Evolutionary conservation across 2,329 filamentous ascomycete genomes (phyloP), one percentile per base, ranked within the genome.

Genomic region (Arthrocladium fulminans): DNA sequence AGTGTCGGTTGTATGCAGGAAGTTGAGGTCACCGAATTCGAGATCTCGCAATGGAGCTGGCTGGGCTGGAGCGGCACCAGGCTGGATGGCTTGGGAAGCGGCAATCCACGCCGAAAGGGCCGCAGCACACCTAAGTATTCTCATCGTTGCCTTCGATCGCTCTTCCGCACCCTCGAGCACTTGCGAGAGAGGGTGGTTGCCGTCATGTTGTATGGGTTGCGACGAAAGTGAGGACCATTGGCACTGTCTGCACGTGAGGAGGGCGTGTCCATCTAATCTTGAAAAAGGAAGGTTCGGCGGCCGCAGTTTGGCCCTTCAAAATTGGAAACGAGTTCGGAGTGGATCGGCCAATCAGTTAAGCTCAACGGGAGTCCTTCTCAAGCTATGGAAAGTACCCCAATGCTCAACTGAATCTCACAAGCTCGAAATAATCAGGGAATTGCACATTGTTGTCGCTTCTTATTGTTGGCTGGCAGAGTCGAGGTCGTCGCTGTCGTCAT

Each of bases 11-110:
- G 92, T 97, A 62, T 94, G 89, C 52, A 98, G 69, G 65, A 95
- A 94, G 73, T 97, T 97, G 61, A 97, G 76, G 64, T 95, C 84
- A n/a, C 86, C 89, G 87, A 89, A 96, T 59, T 81, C 77, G 47
- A 98, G 74, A 57, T 88, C 77, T 60, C 90, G 83, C 67, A 97
- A 79, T 39, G 88, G 89, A 48, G 84, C 88, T 49, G 80, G 76
- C 51, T 90, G 76, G 6, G 92, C 87, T 34, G 77, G 68, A n/a
- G 82, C 82, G 46, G 90, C 87, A 49, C 79, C 81, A 8, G 90
- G 90, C 66, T 98, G 92, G 51, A 81, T 75, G 52, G 76, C 76
- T 51, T 66, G 58, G 32, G 64, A 52, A 9, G 34, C 35, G 8
- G 35, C 32, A 12, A 35, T 35, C 6, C 43, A 45, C 13, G 32